Base-by-base conservation (phyloP, 2,329 filamentous ascomycete species). In the Annulohypoxylon truncatum region DNA sequence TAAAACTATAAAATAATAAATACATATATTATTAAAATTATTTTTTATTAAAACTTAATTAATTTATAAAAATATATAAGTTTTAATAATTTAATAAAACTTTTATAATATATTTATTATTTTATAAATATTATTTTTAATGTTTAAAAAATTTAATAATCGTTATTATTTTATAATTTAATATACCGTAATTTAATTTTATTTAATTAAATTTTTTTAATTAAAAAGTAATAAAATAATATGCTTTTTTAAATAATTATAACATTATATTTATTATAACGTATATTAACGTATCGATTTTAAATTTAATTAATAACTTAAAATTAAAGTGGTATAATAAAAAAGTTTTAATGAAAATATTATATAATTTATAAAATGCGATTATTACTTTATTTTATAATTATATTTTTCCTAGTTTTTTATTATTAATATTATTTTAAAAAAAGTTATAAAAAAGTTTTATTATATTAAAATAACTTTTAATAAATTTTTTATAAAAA, bases 391-490 rank as follows among this genome's bases (percentile, higher is more conserved):
- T 46, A 24, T 12, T 24, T 12, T 46, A 22, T 24, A 46, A 24
- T 10, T 46, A 22, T 22, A 46, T 4, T 46, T 46, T 44, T 2
- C 8, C 24, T 22, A 24, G 2, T 24, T 46, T 46, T 46, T 46
- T 46, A 46, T 24, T 46, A 46, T 46, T 46, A 46, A 46, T 22
- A n/a, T 46, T 46, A 46, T 24, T 24, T 46, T 46, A 22, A 12
- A 46, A 46, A 12, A 26, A 46, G 1, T 46, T 46, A 22, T 24
- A 12, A 2, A 46, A 46, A n/a, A 12, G 42, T 24, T 13, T 46
- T 22, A 46, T 46, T 22, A 46, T 46, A 24, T 26, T 1, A 26
- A 26, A 46, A 46, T 46, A 46, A 24, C 20, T 13, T 46, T 46
- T 46, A 24, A 46, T 46, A 35, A 35, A 35, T 35, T n/a, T 35